Conservation (phyloP, 164 flowering plant species). For the Stephania cephalantha region DNA sequence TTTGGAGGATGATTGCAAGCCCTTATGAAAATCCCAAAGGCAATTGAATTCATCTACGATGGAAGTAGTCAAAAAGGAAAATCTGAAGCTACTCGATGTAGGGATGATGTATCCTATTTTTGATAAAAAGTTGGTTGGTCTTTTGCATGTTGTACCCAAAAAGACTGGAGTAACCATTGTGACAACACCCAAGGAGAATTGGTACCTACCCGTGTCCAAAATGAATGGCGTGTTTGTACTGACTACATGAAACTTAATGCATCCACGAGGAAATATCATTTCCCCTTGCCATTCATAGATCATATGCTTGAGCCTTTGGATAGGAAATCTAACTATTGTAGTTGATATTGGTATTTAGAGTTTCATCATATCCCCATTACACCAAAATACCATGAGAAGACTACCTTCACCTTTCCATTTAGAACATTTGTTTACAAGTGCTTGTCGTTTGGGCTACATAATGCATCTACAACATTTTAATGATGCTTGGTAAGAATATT, state of each 20-base stretch:
- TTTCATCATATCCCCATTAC: not conserved
- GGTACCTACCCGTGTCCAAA: not conserved
- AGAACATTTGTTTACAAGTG: too few relatives aligned
- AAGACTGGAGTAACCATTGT: not conserved
- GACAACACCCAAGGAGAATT: not conserved
- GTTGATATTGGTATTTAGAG: too few relatives aligned
- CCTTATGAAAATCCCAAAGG: too few relatives aligned
- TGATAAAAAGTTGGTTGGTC: not conserved
- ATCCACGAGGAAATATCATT: slow-evolving; percentile 1
- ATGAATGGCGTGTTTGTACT: not conserved
- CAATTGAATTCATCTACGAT: too few relatives aligned
- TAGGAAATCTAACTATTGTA: not conserved
- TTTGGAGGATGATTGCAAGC: too few relatives aligned
- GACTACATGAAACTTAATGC: not conserved
- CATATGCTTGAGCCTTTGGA: not conserved
- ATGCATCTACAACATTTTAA: not conserved
- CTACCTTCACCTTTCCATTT: too few relatives aligned
- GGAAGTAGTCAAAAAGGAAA: too few relatives aligned
- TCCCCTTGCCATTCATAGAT: not conserved
- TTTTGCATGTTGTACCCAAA: not conserved
- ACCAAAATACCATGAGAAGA: not conserved
- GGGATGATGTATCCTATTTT: too few relatives aligned
- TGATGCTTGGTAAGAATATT: not conserved
- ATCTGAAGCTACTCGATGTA: too few relatives aligned
- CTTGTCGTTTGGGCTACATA: not conserved